phyloP scores from a whole-genome alignment of 2,329 filamentous ascomycete species.

The Aspergillus nomiae region DNA sequence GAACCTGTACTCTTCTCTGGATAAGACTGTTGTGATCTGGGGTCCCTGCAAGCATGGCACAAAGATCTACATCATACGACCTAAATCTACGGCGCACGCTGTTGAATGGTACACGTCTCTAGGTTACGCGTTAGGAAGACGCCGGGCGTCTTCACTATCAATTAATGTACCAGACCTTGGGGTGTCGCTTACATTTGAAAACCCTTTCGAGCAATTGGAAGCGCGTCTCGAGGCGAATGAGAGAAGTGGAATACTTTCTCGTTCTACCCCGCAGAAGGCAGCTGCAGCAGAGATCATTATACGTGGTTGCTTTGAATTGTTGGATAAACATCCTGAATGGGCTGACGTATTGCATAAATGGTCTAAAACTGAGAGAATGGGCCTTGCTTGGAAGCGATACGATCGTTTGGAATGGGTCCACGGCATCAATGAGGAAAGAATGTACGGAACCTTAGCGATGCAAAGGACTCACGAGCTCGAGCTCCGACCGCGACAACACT shows the following conservation, averaged over 20 bases:
- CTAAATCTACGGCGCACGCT: slow-evolving; percentile 61
- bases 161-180: slow-evolving; percentile 66
- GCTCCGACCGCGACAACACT: slow-evolving; percentile 65
- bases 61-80: slow-evolving; percentile 63
- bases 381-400: slow-evolving; percentile 69
- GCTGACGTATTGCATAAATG: slow-evolving; percentile 60
- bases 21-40: slow-evolving; percentile 69
- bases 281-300: slow-evolving; percentile 60
- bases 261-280: slow-evolving; percentile 50
- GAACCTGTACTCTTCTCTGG: slow-evolving; percentile 66
- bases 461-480: slow-evolving; percentile 67
- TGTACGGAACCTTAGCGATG: slow-evolving; percentile 71
- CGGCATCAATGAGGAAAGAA: slow-evolving; percentile 65
- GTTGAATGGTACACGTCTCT: slow-evolving; percentile 72
- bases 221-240: slow-evolving; percentile 39
- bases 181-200: slow-evolving; percentile 59
- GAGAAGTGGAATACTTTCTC: slow-evolving; percentile 44
- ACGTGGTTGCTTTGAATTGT: slow-evolving; percentile 59
- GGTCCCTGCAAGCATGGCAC: slow-evolving; percentile 56
- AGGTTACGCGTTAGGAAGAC: slow-evolving; percentile 60
- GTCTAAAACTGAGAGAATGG: slow-evolving; percentile 60
- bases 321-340: slow-evolving; percentile 61
- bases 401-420: slow-evolving; percentile 70
- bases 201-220: slow-evolving; percentile 59
- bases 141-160: slow-evolving; percentile 57